phyloP scores from a whole-genome alignment of 495 filamentous ascomycete genomes.

The Aspergillus egyptiacus region DNA sequence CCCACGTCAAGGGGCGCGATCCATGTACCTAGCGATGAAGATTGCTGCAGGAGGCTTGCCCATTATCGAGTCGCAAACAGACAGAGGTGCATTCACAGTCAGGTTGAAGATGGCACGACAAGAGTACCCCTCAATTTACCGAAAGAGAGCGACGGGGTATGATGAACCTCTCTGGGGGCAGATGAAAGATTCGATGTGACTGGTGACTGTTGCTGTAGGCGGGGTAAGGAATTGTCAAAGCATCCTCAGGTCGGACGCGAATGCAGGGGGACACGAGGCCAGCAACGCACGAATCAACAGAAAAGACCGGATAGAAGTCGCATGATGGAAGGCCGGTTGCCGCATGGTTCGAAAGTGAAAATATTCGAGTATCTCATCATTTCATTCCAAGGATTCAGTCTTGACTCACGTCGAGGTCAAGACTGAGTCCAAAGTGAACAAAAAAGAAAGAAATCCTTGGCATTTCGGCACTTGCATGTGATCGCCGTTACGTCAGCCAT shows the following conservation, averaged over 20 bases:
- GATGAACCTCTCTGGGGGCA: background rate
- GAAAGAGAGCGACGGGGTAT: background rate
- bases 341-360: constrained; percentile 2
- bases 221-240: constrained; percentile 12
- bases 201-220: constrained; percentile 9
- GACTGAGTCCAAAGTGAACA: too few relatives aligned
- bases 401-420: too few relatives aligned
- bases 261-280: constrained; percentile 5
- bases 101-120: background rate
- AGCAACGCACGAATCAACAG: background rate
- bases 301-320: background rate
- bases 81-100: background rate
- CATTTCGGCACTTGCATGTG: constrained; percentile 11
- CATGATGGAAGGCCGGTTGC: constrained; percentile 2
- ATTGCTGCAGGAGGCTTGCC: constrained; percentile 59
- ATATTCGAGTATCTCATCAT: background rate
- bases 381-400: background rate
- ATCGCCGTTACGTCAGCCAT: constrained; percentile 15
- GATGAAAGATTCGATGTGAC: constrained; percentile 4
- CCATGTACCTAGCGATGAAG: constrained; percentile 71
- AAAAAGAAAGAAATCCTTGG: constrained; percentile 1
- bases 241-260: constrained; percentile 8
- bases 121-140: too few relatives aligned
- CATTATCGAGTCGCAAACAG: constrained; percentile 29
- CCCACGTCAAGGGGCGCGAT: background rate